Base-by-base conservation (phyloP, 345 rosid genomes). In the Hibiscus mutabilis region DNA sequence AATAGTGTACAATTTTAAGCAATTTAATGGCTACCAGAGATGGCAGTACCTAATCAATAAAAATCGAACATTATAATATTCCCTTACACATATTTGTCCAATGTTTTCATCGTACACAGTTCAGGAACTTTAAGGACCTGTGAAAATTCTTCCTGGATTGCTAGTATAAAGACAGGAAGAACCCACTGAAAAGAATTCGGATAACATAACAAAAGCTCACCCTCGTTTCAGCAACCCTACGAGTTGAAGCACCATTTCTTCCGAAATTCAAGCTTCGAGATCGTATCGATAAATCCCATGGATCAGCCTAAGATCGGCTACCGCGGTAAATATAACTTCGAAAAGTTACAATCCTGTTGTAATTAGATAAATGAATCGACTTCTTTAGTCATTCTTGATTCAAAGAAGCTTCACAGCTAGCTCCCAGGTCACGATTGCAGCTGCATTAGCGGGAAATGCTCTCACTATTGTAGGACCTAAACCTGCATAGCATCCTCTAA, bases 391-490 rank as follows among this genome's bases (percentile, higher is more conserved):
- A 52, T 55, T 91, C 53, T 81, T 82, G 77, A 89, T 85, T 64
- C 97, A 92, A 52, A 91, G 75, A 52, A 88, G 64, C 79, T 92
- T 89, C 84, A 88, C 75, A 65, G 97, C 91, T 16, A 96, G 82
- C 80, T 96, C 98, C 99, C 98, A 92, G 67, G 97, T 83, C 65
- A 92, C 97, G 22, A 96, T 96, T 15, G 99, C 96, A 37, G 91
- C 90, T 40, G 98, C 99, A 77, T 96, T 96, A 65, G 99, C 98
- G 60, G 97, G 97, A 80, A 96, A 96, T 37, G 98, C 94, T 79
- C 98, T 86, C 51, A 78, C 82, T 16, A 92, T 80, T 5, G 98
- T 96, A 2, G 96, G 98, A 71, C 91, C 94, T 27, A 92, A 77
- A 65, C 98, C 99, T 3, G 97, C 74, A 40, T 92, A 91, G 82